Percentiles rank a stretch among this genome's conserved stretches.
phyloP scores from a whole-genome alignment of 2,329 filamentous ascomycete species.

The Diaporthe longicolla region DNA sequence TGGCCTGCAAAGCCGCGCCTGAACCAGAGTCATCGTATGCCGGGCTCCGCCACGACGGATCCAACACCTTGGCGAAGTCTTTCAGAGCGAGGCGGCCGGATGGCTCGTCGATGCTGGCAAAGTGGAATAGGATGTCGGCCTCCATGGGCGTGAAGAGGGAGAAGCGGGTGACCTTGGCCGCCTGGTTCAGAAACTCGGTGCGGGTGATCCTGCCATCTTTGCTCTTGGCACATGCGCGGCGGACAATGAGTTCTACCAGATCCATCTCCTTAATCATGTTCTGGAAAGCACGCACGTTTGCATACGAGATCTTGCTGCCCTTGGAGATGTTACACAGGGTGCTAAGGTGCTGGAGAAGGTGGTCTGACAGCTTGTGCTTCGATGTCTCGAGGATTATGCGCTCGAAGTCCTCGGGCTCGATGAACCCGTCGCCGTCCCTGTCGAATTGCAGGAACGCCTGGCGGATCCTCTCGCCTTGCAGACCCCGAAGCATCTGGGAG shows the following conservation, averaged over 20 bases:
- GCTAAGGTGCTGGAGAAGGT: conserved; percentile 89
- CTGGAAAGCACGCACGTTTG: conserved; percentile 97
- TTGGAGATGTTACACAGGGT: conserved; percentile 95
- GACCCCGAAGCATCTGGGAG: conserved; percentile 95
- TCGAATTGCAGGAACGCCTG: conserved; percentile 96
- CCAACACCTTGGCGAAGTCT: conserved; percentile 95
- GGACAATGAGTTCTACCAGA: conserved; percentile 92
- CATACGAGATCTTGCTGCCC: conserved; percentile 95
- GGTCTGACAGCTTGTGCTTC: conserved; percentile 96
- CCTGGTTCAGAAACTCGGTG: conserved; percentile 94
- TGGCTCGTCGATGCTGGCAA: conserved; percentile 91
- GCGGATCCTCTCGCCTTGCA: conserved; percentile 95
- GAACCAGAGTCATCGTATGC: conserved; percentile 63
- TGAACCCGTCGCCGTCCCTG: conserved; percentile 92
- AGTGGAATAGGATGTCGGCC: conserved; percentile 98
- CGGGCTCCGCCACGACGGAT: conserved; percentile 87
- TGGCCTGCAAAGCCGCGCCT: conserved; percentile 58
- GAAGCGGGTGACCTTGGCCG: conserved; percentile 90
- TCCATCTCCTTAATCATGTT: conserved; percentile 99
- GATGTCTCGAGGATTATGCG: conserved; percentile 95
- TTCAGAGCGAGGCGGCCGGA: conserved; percentile 84
- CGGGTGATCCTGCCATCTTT: conserved; percentile 93
- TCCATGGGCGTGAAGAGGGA: conserved; percentile 99
- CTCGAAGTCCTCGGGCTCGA: conserved; percentile 95
- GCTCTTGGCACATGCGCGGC: conserved; percentile 87